Conservation (phyloP, 139 green algal species). For the Tetraselmis striata region DNA sequence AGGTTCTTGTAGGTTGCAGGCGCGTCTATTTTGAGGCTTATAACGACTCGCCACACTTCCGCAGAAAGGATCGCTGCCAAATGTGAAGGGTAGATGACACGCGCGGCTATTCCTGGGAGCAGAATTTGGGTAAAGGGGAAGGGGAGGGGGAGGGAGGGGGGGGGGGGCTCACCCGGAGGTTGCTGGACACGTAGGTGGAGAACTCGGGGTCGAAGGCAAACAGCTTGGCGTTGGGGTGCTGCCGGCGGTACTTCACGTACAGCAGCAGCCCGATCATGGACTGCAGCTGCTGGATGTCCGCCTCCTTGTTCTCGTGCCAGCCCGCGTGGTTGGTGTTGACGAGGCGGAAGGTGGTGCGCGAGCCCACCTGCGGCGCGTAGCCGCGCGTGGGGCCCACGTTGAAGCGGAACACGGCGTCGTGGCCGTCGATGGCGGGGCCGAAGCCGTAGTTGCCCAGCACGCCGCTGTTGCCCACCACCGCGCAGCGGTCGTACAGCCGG, state of each 20-base stretch:
- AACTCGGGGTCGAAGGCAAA: constrained; percentile 10
- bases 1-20: too few species aligned
- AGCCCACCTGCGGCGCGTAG: constrained; percentile 13
- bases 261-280: constrained; percentile 2
- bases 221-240: background rate
- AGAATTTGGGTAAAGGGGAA: too few species aligned
- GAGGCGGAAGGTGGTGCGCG: constrained; percentile 16
- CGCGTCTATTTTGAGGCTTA: too few species aligned
- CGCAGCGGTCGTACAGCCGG: background rate
- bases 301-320: background rate
- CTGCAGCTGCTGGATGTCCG: constrained; percentile 12
- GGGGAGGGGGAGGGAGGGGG: background rate
- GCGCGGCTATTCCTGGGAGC: too few species aligned
- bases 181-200: constrained; percentile 4
- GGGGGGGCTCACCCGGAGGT: background rate
- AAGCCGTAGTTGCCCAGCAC: background rate
- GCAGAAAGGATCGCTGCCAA: too few species aligned
- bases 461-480: background rate
- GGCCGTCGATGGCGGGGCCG: constrained; percentile 13
- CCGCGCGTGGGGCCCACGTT: constrained; percentile 12
- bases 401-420: constrained; percentile 26
- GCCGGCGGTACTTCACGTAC: constrained; percentile 3
- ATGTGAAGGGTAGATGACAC: too few species aligned
- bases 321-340: constrained; percentile 9
- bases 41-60: too few species aligned